Percentiles rank a stretch among this genome's conserved stretches.
Conservation (phyloP, 306 rosid genomes). For the Castanea mollissima region DNA sequence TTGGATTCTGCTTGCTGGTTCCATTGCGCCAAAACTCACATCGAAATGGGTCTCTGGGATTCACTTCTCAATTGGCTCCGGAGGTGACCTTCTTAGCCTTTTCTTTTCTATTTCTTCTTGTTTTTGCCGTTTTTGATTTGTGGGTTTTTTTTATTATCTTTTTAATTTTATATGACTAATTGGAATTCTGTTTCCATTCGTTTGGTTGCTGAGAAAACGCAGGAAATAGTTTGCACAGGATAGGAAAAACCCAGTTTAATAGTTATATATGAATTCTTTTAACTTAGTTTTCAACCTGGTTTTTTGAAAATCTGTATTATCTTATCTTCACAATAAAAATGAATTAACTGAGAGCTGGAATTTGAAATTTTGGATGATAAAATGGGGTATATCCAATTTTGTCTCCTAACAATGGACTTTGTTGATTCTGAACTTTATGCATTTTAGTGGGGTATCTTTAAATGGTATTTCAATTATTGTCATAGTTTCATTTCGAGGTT, state of each 20-base stretch:
- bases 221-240: background rate
- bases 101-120: background rate
- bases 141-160: background rate
- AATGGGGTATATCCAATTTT: background rate
- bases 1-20: background rate
- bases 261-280: background rate
- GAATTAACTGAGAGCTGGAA: background rate
- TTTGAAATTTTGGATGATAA: background rate
- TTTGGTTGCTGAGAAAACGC: background rate
- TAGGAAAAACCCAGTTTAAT: background rate
- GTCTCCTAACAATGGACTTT: background rate
- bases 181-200: background rate
- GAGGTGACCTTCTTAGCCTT: conserved; percentile 41
- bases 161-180: background rate
- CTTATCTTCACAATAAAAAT: background rate
- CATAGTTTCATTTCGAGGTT: background rate
- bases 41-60: conserved; percentile 83
- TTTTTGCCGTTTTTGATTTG: background rate
- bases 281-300: background rate
- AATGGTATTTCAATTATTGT: no score
- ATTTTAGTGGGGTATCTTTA: background rate
- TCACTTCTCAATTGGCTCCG: conserved; percentile 93
- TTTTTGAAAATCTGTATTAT: background rate
- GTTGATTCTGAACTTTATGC: background rate
- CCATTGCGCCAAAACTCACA: background rate